These are phyloP conservation scores for Sporobolomyces roseus DNA, from an alignment of 768 basidiomycete species.

Conservation along the genomic window DNA sequence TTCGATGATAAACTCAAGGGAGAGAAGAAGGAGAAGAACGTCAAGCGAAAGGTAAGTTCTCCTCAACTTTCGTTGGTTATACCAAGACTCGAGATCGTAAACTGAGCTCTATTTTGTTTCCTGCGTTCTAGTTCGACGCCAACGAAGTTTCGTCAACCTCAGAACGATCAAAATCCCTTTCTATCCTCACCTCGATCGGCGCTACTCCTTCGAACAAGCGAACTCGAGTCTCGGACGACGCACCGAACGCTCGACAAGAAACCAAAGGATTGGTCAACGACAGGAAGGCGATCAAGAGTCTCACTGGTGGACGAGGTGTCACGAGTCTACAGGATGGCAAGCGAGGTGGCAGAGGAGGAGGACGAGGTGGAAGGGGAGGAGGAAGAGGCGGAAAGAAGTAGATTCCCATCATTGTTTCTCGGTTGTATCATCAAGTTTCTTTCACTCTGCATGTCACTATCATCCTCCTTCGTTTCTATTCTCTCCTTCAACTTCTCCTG, in stretches of 20 bases:
- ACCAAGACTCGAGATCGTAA: too few relatives aligned
- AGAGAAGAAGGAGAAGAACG: conserved; percentile 76
- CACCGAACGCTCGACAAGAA: conserved; percentile 50
- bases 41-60: conserved; percentile 82
- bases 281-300: conserved; percentile 68
- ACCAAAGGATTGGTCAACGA: conserved; percentile 64
- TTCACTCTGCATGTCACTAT: background rate
- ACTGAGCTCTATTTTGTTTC: conserved; percentile 1
- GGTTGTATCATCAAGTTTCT: background rate
- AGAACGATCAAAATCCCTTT: conserved; percentile 71
- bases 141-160: conserved; percentile 61
- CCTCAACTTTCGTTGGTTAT: background rate
- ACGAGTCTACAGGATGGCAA: conserved; percentile 33
- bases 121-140: conserved; percentile 70
- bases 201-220: conserved; percentile 61
- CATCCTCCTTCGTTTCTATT: too few relatives aligned
- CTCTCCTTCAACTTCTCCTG: too few relatives aligned
- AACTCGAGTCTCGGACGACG: conserved; percentile 52
- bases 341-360: conserved; percentile 18
- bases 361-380: conserved; percentile 8
- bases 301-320: conserved; percentile 35
- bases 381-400: conserved; percentile 5
- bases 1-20: conserved; percentile 88
- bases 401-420: background rate
- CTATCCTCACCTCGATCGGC: conserved; percentile 69